These are phyloP conservation scores for Cytidiella melzeri DNA, from an alignment of 768 basidiomycete genomes.

Conservation along the genomic window DNA sequence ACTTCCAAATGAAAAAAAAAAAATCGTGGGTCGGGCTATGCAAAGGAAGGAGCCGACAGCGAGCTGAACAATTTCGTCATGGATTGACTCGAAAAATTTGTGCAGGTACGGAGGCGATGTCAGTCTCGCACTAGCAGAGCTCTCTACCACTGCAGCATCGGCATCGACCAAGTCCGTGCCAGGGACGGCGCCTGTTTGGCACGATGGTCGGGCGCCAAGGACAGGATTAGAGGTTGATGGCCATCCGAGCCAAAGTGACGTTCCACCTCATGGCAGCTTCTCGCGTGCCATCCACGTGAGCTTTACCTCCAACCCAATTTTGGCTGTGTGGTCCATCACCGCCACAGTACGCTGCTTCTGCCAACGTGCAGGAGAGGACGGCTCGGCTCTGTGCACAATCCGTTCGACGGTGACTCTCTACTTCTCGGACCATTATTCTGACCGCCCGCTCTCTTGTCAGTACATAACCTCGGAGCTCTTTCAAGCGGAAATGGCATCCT, in stretches of 20 bases:
- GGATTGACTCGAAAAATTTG: no score
- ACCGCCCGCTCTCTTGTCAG: slow-evolving; percentile 3
- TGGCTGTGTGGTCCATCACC: slow-evolving; percentile 12
- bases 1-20: neutral
- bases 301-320: slow-evolving; percentile 8
- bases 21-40: no score
- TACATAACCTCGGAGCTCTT: slow-evolving; percentile 11
- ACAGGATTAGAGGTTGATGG: slow-evolving; percentile 13
- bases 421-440: slow-evolving; percentile 8
- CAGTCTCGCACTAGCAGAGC: neutral
- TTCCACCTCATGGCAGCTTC: slow-evolving; percentile 12
- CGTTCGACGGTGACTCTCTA: slow-evolving; percentile 4
- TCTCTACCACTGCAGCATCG: slow-evolving; percentile 7
- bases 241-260: slow-evolving; percentile 1
- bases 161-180: slow-evolving; percentile 8
- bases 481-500: slow-evolving; percentile 1
- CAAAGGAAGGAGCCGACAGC: slow-evolving; percentile 3
- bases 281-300: slow-evolving; percentile 11
- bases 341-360: slow-evolving; percentile 12
- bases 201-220: neutral
- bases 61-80: no score
- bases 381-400: slow-evolving; percentile 6
- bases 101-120: neutral
- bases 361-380: slow-evolving; percentile 1
- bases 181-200: neutral